phyloP scores from a whole-genome alignment of 345 rosid species.

The Alliaria petiolata region DNA sequence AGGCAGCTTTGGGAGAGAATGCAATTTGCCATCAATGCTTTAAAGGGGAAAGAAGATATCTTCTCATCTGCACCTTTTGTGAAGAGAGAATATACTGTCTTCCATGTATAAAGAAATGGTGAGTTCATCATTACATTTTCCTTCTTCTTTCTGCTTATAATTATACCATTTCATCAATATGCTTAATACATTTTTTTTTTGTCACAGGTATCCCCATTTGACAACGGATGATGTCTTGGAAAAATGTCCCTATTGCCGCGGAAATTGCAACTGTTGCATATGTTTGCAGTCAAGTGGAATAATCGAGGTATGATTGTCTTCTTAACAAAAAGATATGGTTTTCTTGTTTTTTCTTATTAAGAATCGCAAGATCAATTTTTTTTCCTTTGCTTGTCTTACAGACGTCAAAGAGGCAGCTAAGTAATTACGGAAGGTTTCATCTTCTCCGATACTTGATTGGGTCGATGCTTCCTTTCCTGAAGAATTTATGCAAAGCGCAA shows the following conservation, averaged over 20 bases:
- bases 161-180: background rate
- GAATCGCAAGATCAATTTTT: background rate
- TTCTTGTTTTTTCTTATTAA: background rate
- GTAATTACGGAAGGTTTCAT: conserved; percentile 43
- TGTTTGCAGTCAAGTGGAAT: conserved; percentile 72
- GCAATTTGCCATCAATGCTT: conserved; percentile 78
- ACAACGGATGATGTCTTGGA: conserved; percentile 47
- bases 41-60: conserved; percentile 49
- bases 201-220: conserved; percentile 66
- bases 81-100: conserved; percentile 46
- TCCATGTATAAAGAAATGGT: conserved; percentile 74
- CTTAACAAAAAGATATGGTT: too few species aligned
- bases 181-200: background rate
- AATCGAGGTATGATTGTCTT: conserved; percentile 49
- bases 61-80: conserved; percentile 61
- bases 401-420: conserved; percentile 56
- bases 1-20: conserved; percentile 36
- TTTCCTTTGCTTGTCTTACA: conserved; percentile 24
- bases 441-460: conserved; percentile 52
- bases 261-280: conserved; percentile 72
- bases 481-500: conserved; percentile 52
- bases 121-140: background rate
- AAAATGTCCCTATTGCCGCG: conserved; percentile 71
- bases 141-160: background rate
- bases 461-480: conserved; percentile 60